Evolutionary conservation across 2,329 filamentous ascomycete genomes (phyloP), one percentile per base, ranked within the genome.

Genomic region (Dactylellina leptospora): DNA sequence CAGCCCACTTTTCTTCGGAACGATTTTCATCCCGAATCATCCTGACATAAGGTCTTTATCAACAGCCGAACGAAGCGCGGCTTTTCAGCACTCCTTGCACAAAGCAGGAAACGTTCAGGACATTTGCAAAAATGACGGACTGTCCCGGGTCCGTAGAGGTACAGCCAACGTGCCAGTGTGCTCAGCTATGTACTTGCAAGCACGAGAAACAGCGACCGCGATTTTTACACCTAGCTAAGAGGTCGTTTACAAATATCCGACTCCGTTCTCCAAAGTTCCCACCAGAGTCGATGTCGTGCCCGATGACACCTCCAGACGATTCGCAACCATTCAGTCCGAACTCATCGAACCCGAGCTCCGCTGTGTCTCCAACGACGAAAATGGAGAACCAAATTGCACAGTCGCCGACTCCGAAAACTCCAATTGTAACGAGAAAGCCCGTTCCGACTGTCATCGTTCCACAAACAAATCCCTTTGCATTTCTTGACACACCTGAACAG

Each of bases 241-340:
- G 66, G 36, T 71, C 66, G 20, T 71, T 71, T 53, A 71, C 66
- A 13, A 71, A 71, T 54, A 71, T 71, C 51, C 66, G 66, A 47
- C 66, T 71, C 9, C 66, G 66, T 13, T 71, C 66, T 3, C 66
- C 66, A 13, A 71, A 71, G 63, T 55, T 42, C 28, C 66, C 66
- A 40, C 36, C 50, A 38, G 66, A 71, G 44, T 33, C 50, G 18
- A 62, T 63, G 38, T 58, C 11, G 16, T 18, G 51, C 59, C 66
- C 58, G 38, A 71, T 62, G 58, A 71, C 66, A 54, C 66, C 66
- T 30, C 66, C 58, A 25, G 58, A 71, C 16, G 66, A 71, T 40
- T 36, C 23, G 3, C 58, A 59, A 53, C 40, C 58, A 20, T 71
- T 58, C 13, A 53, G 36, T 16, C 58, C 66, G 53, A 18, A 22